phyloP scores from a whole-genome alignment of 306 rosid genomes.

The Glycyrrhiza uralensis region DNA sequence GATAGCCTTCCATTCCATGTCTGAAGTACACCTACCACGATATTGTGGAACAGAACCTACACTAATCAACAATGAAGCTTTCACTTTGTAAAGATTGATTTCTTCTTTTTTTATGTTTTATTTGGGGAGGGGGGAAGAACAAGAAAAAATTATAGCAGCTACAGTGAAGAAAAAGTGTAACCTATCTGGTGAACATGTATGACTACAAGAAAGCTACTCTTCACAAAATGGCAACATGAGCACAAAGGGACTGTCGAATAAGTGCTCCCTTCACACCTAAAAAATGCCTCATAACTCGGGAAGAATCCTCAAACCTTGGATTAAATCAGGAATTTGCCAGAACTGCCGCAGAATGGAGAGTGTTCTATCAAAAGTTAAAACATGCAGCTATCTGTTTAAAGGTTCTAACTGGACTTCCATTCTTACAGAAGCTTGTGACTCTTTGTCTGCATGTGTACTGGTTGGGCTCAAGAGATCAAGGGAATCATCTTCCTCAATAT shows the following conservation, averaged over 20 bases:
- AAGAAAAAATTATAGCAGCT: slow-evolving; percentile 1
- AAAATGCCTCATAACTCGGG: slow-evolving; percentile 29
- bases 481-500: slow-evolving; percentile 74
- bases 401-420: slow-evolving; percentile 97
- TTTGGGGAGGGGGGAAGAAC: no score
- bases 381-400: slow-evolving; percentile 52
- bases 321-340: slow-evolving; percentile 13
- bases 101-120: neutral
- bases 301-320: slow-evolving; percentile 29
- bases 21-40: neutral
- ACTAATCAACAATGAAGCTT: slow-evolving; percentile 14
- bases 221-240: slow-evolving; percentile 29
- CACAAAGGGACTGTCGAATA: neutral
- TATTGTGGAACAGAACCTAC: slow-evolving; percentile 23
- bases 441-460: slow-evolving; percentile 42
- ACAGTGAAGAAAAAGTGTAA: slow-evolving; percentile 15
- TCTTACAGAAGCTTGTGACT: slow-evolving; percentile 44
- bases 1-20: slow-evolving; percentile 20
- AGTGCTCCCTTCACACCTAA: slow-evolving; percentile 31
- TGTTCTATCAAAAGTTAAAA: slow-evolving; percentile 7
- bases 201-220: slow-evolving; percentile 29
- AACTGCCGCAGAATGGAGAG: slow-evolving; percentile 24
- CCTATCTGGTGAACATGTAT: slow-evolving; percentile 27
- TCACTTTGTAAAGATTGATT: slow-evolving; percentile 2
- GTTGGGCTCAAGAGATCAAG: slow-evolving; percentile 65